phyloP scores from a whole-genome alignment of 306 rosid genomes.

The Quercus cerris region DNA sequence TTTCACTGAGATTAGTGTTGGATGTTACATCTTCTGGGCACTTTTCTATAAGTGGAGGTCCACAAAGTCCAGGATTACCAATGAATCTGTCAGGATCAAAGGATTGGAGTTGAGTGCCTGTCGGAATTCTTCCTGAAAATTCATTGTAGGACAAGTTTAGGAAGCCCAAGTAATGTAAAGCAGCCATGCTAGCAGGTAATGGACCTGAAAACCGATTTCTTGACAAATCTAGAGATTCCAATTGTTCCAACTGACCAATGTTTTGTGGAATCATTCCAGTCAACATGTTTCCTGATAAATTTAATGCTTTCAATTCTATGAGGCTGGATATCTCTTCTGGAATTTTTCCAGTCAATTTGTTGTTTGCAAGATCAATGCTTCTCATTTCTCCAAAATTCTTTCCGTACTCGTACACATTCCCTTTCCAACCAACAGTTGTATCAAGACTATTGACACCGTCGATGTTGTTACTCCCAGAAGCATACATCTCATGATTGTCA shows the following conservation, averaged over 20 bases:
- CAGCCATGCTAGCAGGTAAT: slow-evolving; percentile 10
- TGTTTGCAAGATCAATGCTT: slow-evolving; percentile 32
- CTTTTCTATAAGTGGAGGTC: slow-evolving; percentile 8
- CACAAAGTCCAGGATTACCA: slow-evolving; percentile 30
- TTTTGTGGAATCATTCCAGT: slow-evolving; percentile 14
- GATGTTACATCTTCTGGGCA: slow-evolving; percentile 13
- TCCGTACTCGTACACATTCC: background rate
- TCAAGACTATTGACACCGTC: background rate
- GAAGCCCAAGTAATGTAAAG: background rate
- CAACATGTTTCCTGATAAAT: slow-evolving; percentile 20
- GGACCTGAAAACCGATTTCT: slow-evolving; percentile 18
- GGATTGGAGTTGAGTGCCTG: slow-evolving; percentile 17
- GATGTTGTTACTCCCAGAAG: too few relatives aligned
- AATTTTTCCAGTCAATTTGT: slow-evolving; percentile 15
- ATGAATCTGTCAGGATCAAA: background rate
- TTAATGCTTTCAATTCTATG: slow-evolving; percentile 5
- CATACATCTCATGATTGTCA: too few relatives aligned
- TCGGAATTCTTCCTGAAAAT: slow-evolving; percentile 18
- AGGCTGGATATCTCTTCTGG: slow-evolving; percentile 10
- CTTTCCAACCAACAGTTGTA: slow-evolving; percentile 19
- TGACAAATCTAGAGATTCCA: slow-evolving; percentile 30
- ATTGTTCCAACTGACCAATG: slow-evolving; percentile 1
- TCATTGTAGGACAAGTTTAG: slow-evolving; percentile 25
- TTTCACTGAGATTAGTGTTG: background rate
- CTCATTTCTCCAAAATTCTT: slow-evolving; percentile 3